Evolutionary conservation across 1,139 yeast genomes (phyloP).

Genomic region (Yamadazyma spencermartinsiae): DNA sequence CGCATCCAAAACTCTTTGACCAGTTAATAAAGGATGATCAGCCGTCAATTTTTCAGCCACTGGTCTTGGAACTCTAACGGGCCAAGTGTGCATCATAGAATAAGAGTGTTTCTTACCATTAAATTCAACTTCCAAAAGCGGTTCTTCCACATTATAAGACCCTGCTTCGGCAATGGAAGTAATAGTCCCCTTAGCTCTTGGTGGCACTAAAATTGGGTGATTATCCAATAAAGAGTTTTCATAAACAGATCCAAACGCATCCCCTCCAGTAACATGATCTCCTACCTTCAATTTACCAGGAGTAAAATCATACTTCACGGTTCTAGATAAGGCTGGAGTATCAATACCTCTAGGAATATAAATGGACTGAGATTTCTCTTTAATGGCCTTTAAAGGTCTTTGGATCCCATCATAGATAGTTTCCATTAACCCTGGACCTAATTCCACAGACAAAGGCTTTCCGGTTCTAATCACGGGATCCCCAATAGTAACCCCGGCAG

Average conservation of each 20-base stretch:
- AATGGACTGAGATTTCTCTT: constrained; percentile 81
- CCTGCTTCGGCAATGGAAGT: constrained; percentile 88
- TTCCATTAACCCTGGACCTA: constrained; percentile 99
- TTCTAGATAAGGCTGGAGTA: constrained; percentile 89
- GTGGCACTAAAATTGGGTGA: constrained; percentile 93
- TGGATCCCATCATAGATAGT: constrained; percentile 99
- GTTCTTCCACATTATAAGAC: constrained; percentile 85
- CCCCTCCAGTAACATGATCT: constrained; percentile 98
- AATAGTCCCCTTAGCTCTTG: constrained; percentile 97
- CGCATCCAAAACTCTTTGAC: constrained; percentile 97
- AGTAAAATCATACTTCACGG: constrained; percentile 77
- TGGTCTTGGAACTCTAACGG: constrained; percentile 99
- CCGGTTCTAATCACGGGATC: constrained; percentile 98
- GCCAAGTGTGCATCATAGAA: constrained; percentile 99
- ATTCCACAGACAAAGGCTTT: constrained; percentile 94
- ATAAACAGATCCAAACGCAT: constrained; percentile 88
- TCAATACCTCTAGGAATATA: constrained; percentile 99
- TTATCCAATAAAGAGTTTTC: constrained; percentile 91
- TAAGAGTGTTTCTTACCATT: constrained; percentile 80
- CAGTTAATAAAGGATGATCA: constrained; percentile 92
- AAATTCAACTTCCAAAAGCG: constrained; percentile 89
- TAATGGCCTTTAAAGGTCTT: constrained; percentile 93
- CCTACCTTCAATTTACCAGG: constrained; percentile 84
- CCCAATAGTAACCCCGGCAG: constrained; percentile 98
- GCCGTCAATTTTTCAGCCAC: constrained; percentile 92